These are phyloP conservation scores for Xylaria castorea DNA, from an alignment of 495 filamentous ascomycete species.

Conservation along the genomic window DNA sequence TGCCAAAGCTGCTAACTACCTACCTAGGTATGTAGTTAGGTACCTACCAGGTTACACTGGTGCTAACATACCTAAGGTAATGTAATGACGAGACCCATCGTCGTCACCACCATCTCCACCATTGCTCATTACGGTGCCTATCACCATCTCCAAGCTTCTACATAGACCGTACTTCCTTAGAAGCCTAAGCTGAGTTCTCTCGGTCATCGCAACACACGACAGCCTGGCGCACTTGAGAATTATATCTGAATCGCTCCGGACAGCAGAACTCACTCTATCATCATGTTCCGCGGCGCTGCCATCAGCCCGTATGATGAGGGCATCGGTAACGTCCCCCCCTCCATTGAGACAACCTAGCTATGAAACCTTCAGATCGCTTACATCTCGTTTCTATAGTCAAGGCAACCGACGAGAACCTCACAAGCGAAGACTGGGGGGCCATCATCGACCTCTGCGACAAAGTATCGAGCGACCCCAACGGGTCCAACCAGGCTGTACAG, in stretches of 20 bases:
- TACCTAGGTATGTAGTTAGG: neutral
- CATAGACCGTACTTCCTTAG: neutral
- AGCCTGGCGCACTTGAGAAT: neutral
- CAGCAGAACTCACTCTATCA: slow-evolving; percentile 28
- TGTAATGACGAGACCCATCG: slow-evolving; percentile 17
- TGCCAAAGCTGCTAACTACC: neutral
- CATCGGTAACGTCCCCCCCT: slow-evolving; percentile 49
- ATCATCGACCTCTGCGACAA: slow-evolving; percentile 99
- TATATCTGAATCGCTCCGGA: neutral
- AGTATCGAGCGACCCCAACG: slow-evolving; percentile 64
- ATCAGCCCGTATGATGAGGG: slow-evolving; percentile 58
- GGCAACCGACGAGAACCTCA: slow-evolving; percentile 98
- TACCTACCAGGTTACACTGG: slow-evolving; percentile 14
- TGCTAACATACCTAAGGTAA: no score
- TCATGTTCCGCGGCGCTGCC: slow-evolving; percentile 60
- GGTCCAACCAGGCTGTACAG: slow-evolving; percentile 90
- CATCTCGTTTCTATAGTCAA: slow-evolving; percentile 67
- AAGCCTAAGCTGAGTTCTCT: neutral
- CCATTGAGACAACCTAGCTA: neutral
- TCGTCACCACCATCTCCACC: slow-evolving; percentile 25
- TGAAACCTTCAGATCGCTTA: neutral
- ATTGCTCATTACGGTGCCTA: slow-evolving; percentile 10
- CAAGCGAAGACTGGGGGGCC: slow-evolving; percentile 97
- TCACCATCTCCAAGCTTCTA: neutral
- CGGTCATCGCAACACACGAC: slow-evolving; percentile 1